These are phyloP conservation scores for Cnidoscolus chayamansa DNA, from an alignment of 441 rosid genomes.

Conservation along the genomic window DNA sequence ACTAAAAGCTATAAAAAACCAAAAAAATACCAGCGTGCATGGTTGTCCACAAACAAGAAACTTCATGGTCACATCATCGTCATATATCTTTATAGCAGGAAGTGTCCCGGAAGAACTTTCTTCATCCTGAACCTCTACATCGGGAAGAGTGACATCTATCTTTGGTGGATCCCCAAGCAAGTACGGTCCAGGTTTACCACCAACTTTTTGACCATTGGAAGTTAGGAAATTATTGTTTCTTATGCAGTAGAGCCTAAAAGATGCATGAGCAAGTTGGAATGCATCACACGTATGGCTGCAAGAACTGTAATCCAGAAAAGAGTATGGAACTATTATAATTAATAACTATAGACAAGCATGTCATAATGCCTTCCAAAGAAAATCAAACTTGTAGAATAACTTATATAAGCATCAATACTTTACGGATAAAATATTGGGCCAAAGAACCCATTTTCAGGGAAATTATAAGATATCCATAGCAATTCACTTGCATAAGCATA, in stretches of 20 bases:
- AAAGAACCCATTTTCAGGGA: background rate
- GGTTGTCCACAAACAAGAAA: conserved; percentile 89
- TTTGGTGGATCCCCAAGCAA: conserved; percentile 87
- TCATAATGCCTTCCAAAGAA: background rate
- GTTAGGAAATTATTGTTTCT: conserved; percentile 34
- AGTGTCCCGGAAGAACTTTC: conserved; percentile 67
- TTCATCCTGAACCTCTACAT: conserved; percentile 64
- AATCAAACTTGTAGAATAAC: background rate
- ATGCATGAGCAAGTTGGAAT: conserved; percentile 84
- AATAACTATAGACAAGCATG: background rate
- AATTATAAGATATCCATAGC: too few relatives aligned
- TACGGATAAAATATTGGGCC: conserved; percentile 1
- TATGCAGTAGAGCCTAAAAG: conserved; percentile 71
- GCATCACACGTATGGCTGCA: conserved; percentile 89
- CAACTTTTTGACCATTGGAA: conserved; percentile 42
- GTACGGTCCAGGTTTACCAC: conserved; percentile 52
- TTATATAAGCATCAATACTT: conserved; percentile 11
- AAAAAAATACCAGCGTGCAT: conserved; percentile 46
- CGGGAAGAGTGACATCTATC: conserved; percentile 63
- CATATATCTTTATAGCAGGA: conserved; percentile 86
- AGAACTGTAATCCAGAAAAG: conserved; percentile 58
- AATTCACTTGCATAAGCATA: too few relatives aligned
- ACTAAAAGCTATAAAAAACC: conserved; percentile 17
- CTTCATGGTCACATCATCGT: conserved; percentile 78
- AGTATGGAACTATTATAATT: background rate